Evolutionary conservation across 352 stramenopile species (phyloP).

Genomic region (Phytopythium boreale): DNA sequence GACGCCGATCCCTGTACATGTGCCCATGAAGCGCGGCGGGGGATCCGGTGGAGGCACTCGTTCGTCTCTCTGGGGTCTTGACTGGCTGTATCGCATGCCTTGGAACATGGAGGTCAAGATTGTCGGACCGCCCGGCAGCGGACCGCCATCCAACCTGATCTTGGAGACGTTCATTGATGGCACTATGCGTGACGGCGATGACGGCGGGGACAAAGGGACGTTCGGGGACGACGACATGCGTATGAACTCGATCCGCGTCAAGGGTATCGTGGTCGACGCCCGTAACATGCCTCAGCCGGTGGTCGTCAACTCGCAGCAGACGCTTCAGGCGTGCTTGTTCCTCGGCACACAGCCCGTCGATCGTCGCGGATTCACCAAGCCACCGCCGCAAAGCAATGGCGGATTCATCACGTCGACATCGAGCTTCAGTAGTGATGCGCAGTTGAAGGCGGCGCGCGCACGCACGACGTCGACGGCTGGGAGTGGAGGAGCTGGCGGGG

Average conservation of each 20-base stretch:
- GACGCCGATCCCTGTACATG: conserved; percentile 81
- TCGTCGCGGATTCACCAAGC: conserved; percentile 82
- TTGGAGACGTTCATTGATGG: conserved; percentile 89
- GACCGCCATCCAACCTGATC: conserved; percentile 80
- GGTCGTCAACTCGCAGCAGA: conserved; percentile 86
- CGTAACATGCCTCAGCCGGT: conserved; percentile 85
- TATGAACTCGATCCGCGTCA: conserved; percentile 87
- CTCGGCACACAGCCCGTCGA: conserved; percentile 84
- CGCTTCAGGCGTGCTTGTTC: conserved; percentile 83
- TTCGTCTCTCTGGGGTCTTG: conserved; percentile 74
- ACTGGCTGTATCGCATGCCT: conserved; percentile 89
- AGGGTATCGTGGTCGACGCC: conserved; percentile 85
- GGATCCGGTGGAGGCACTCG: conserved; percentile 62
- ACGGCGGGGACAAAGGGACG: conserved; percentile 50
- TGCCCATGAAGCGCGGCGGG: conserved; percentile 76
- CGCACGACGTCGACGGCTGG: conserved; percentile 53
- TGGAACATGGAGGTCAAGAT: conserved; percentile 93
- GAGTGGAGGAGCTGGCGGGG: conserved; percentile 22
- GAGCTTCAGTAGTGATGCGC: conserved; percentile 43
- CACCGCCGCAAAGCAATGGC: conserved; percentile 82
- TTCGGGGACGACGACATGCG: conserved; percentile 76
- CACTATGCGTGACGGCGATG: conserved; percentile 70
- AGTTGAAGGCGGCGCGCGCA: conserved; percentile 56
- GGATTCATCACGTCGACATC: conserved; percentile 69
- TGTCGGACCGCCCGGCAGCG: conserved; percentile 77